These are phyloP conservation scores for Clarireedia homoeocarpa DNA, from an alignment of 2,329 filamentous ascomycete species.

Conservation along the genomic window DNA sequence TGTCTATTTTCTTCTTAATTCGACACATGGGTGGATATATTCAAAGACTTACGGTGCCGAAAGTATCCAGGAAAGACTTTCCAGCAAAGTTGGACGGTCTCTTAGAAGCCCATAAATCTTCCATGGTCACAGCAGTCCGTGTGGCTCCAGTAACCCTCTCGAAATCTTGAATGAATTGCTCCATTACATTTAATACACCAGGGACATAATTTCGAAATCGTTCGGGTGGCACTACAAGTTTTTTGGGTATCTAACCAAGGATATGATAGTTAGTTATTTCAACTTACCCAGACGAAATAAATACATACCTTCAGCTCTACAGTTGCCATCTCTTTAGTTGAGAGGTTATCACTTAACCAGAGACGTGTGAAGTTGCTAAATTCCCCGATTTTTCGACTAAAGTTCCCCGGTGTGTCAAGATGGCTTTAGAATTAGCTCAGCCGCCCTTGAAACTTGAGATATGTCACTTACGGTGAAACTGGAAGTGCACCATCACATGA, in stretches of 20 bases:
- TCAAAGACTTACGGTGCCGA: neutral
- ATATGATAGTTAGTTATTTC: neutral
- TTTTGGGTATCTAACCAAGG: neutral
- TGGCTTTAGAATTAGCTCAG: conserved; percentile 5
- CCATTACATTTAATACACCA: neutral
- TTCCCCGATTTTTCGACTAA: conserved; percentile 13
- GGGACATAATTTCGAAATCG: neutral
- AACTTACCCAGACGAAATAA: neutral
- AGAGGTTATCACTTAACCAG: neutral
- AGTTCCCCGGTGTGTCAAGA: conserved; percentile 18
- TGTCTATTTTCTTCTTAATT: neutral
- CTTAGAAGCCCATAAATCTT: neutral
- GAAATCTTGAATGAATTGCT: conserved; percentile 4
- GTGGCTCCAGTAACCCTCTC: neutral
- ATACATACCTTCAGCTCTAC: neutral
- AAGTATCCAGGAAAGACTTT: neutral
- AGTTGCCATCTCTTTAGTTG: too few relatives aligned
- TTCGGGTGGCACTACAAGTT: neutral
- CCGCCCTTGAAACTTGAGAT: too few relatives aligned
- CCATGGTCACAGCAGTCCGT: neutral
- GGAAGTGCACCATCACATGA: conserved; percentile 11
- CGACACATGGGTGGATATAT: too few relatives aligned
- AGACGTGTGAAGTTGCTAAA: neutral
- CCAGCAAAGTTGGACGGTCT: neutral
- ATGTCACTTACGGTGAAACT: conserved; percentile 10